A percentile compares a stretch with the other conserved stretches of the same genome.
These are phyloP conservation scores for Blastocystis sp. DNA, from an alignment of 352 stramenopile genomes.

Conservation along the genomic window DNA sequence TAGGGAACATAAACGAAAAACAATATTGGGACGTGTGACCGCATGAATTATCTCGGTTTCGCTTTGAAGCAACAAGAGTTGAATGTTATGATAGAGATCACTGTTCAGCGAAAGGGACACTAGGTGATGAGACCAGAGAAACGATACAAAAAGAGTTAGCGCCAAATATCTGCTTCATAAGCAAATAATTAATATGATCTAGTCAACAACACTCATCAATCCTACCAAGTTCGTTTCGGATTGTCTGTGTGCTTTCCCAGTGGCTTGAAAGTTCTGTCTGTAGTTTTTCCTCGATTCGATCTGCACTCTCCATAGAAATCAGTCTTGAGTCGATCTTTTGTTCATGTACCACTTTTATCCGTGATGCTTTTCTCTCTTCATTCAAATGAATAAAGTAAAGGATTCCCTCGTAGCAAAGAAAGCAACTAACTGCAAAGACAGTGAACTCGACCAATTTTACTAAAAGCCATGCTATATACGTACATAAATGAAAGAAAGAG, in stretches of 20 bases:
- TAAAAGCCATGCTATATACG: not conserved
- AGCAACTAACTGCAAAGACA: not conserved
- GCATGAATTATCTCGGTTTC: not conserved
- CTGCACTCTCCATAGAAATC: not conserved
- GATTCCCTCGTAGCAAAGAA: not conserved
- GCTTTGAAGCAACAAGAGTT: not conserved
- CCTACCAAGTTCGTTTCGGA: constrained; percentile 16
- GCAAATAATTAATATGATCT: constrained; percentile 41
- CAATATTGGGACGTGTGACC: not conserved
- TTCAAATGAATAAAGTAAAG: not conserved
- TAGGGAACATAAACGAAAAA: not conserved
- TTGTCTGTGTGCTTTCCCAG: not conserved
- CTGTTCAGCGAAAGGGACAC: not conserved
- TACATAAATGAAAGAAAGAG: not conserved
- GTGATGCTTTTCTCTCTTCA: not conserved
- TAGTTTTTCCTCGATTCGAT: not conserved
- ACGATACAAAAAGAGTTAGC: not conserved
- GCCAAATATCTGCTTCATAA: not conserved
- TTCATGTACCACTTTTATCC: not conserved
- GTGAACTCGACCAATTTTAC: not conserved
- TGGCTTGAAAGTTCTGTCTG: not conserved
- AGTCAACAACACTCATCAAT: not conserved
- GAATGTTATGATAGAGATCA: not conserved
- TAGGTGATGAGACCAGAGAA: not conserved
- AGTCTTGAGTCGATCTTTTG: not conserved